Evolutionary conservation across 202 grass and related monocot species (phyloP).

Genomic region (Zoysia matrella): DNA sequence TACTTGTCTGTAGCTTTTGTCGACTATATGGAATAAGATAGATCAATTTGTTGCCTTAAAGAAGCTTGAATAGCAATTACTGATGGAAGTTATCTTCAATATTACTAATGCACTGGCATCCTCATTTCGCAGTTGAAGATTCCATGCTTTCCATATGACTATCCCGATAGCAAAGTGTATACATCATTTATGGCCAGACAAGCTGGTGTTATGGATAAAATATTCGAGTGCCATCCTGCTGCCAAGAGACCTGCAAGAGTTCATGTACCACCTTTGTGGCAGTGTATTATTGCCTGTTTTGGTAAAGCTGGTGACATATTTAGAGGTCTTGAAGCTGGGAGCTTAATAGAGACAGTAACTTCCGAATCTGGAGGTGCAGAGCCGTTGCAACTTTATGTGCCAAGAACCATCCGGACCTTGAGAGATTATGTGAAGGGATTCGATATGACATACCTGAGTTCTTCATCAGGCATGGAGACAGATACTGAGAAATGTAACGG

Average conservation of each 20-base stretch:
- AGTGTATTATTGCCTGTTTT: conserved; percentile 27
- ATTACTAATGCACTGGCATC: conserved; percentile 18
- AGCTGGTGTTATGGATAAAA: conserved; percentile 55
- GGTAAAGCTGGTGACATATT: conserved; percentile 44
- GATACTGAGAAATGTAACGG: conserved; percentile 9
- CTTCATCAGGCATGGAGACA: conserved; percentile 25
- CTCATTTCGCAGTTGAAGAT: conserved; percentile 62
- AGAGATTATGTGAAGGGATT: conserved; percentile 54
- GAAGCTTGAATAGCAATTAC: background rate
- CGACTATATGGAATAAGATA: conserved; percentile 12
- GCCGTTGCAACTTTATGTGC: conserved; percentile 45
- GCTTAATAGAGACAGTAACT: conserved; percentile 14
- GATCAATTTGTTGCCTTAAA: conserved; percentile 12
- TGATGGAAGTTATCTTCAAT: conserved; percentile 20
- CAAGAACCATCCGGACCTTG: conserved; percentile 60
- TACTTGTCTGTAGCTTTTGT: background rate
- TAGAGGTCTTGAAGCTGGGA: conserved; percentile 28
- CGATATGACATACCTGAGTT: conserved; percentile 43
- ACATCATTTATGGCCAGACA: conserved; percentile 55
- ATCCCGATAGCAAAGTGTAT: conserved; percentile 81
- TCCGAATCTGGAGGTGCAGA: conserved; percentile 35
- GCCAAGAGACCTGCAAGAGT: conserved; percentile 57
- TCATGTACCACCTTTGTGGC: conserved; percentile 71
- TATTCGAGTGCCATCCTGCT: conserved; percentile 56
- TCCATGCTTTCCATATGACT: conserved; percentile 88